Conservation (phyloP, 2,329 filamentous ascomycete genomes). For the Paracorniculantispora psalliotae region DNA sequence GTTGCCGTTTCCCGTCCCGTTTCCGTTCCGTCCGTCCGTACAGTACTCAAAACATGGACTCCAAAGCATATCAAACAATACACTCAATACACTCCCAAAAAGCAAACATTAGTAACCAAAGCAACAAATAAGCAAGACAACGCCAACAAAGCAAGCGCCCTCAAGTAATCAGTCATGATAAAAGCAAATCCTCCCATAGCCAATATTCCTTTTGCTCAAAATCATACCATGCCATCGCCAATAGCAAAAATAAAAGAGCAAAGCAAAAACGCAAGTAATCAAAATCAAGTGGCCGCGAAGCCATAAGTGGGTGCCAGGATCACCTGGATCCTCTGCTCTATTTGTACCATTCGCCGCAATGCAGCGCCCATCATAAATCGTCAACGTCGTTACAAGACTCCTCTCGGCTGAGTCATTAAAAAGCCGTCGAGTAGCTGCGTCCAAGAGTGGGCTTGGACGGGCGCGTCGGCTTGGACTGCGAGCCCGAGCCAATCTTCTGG, state of each 20-base stretch:
- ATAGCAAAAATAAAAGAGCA: background rate
- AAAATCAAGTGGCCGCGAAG: slow-evolving; percentile 6
- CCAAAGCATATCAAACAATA: slow-evolving; percentile 13
- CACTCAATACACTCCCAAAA: slow-evolving; percentile 10
- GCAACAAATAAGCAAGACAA: slow-evolving; percentile 15
- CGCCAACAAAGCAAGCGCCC: slow-evolving; percentile 18
- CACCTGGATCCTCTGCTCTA: slow-evolving; percentile 12
- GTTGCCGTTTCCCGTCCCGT: background rate
- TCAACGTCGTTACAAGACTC: slow-evolving; percentile 18
- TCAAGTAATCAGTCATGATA: slow-evolving; percentile 21
- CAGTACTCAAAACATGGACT: slow-evolving; percentile 3
- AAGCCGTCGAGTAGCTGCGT: slow-evolving; percentile 33
- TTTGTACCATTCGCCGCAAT: slow-evolving; percentile 2
- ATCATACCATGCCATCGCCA: slow-evolving; percentile 12
- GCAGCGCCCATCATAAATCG: slow-evolving; percentile 8
- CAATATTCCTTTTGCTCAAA: slow-evolving; percentile 20
- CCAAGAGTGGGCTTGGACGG: slow-evolving; percentile 31
- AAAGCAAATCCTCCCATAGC: background rate
- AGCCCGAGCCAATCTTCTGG: slow-evolving; percentile 61
- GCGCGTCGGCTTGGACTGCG: slow-evolving; percentile 25
- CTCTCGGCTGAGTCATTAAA: slow-evolving; percentile 22
- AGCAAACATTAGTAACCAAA: slow-evolving; percentile 19
- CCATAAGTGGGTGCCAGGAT: slow-evolving; percentile 10
- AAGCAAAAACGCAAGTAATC: background rate
- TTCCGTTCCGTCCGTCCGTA: slow-evolving; percentile 8